Base-by-base conservation (phyloP, 352 stramenopile genomes). In the Globisporangium okanoganense region DNA sequence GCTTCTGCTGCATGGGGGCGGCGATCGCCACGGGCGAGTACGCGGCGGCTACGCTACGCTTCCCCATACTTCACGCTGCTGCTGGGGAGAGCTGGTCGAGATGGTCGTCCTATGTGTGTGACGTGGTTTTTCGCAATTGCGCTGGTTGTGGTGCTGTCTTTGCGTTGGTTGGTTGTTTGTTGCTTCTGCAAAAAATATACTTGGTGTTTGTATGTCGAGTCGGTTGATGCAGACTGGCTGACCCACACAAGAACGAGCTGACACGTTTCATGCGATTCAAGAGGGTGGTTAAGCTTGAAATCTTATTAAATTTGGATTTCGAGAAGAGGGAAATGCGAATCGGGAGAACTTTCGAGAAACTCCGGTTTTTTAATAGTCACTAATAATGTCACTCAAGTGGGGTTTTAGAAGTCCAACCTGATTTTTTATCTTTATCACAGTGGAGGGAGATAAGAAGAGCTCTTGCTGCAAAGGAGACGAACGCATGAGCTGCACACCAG, bases 181-280 rank as follows among this genome's bases (percentile, higher is more conserved):
- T n/a, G n/a, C n/a, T n/a, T n/a, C n/a, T n/a, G n/a, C n/a, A n/a
- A n/a, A n/a, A 22, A 22, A n/a, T 3, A 14, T 5, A 36, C 47
- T 53, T 36, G 47, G 47, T 22, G 47, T 53, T 53, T 53, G 47
- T 53, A 53, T 53, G 6, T 12, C 45, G 44, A 29, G 44, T 50
- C 44, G 44, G 22, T 6, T 50, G 12, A 7, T 10, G 22, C 7
- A 22, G 49, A 56, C 49, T 14, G 35, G 4, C 35, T 14, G 35
- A 40, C 36, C 7, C 13, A 43, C 13, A 13, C n/a, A n/a, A n/a
- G n/a, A n/a, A n/a, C 36, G 14, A 43, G 36, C 36, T 5, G 36
- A 43, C 36, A 43, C n/a, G 0, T 45, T 7, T 45, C 16, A 45
- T 45, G 40, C 40, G 9, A 45, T 45, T 45, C 40, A 10, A 12